Evolutionary conservation across 202 grass and related monocot species (phyloP), one percentile per base, ranked within the genome.

Genomic region (Brachypodium distachyon): DNA sequence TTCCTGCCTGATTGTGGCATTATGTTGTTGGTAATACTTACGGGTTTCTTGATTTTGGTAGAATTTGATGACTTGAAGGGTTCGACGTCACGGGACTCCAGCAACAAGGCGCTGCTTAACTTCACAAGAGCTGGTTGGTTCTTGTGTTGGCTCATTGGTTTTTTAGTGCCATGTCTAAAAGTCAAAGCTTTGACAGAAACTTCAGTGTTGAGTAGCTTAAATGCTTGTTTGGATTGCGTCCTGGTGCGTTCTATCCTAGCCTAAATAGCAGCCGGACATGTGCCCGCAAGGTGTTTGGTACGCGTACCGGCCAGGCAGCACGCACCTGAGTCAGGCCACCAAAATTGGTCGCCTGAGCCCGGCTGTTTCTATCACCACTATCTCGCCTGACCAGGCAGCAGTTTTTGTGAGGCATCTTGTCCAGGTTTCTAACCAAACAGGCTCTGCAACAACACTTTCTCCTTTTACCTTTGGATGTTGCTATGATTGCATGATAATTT

Each of bases 31-130:
- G 32, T 82, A 21, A 13, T 61, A 27, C 37, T 88, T 49, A 79
- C 27, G 22, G 12, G 43, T 50, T 37, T 74, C 19, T 67, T 82
- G 53, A 43, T 85, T 77, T 77, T 27, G 71, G 69, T 59, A 97
- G 95, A 98, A 85, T 94, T 92, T 61, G 86, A 90, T 71, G 89
- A 92, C 22, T 81, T 97, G 91, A 77, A 94, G 78, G 64, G 80
- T 44, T 87, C 87, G 0, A 48, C 82, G 12, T 94, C 91, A 9
- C 79, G 61, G 38, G 89, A 90, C 25, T 81, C n/a, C 27, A 88
- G 84, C 64, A 86, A 72, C 62, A 82, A 50, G 59, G 91, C 82
- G 1, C 72, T 88, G 77, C 77, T 84, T 27, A 94, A 97, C 84
- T 97, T 94, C 87, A 94, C 91, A 26, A 90, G 83, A 85, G 74